These are phyloP conservation scores for Neurospora intermedia DNA, from an alignment of 495 filamentous ascomycete genomes.

Conservation along the genomic window DNA sequence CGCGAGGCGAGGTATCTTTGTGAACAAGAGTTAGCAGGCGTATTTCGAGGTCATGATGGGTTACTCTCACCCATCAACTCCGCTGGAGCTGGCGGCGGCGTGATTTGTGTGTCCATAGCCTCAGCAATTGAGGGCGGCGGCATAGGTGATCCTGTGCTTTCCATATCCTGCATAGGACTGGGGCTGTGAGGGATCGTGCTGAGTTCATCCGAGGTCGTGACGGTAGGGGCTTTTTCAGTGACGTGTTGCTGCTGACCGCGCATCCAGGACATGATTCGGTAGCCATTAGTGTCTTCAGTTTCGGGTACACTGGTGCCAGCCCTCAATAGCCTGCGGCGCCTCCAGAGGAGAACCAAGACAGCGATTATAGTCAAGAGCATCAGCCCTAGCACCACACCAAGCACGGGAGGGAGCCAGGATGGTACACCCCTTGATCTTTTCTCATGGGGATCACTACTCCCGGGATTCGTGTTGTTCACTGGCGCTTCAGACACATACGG, in stretches of 20 bases:
- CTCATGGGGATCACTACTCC: background rate
- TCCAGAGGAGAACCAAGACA: conserved; percentile 44
- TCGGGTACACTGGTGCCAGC: conserved; percentile 28
- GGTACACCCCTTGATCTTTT: conserved; percentile 36
- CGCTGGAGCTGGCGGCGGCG: conserved; percentile 8
- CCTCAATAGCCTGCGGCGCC: conserved; percentile 34
- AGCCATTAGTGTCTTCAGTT: conserved; percentile 32
- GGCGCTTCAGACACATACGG: conserved; percentile 40
- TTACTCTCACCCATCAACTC: conserved; percentile 35
- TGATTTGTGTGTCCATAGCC: conserved; percentile 28
- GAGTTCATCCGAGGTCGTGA: conserved; percentile 34
- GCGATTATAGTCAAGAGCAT: conserved; percentile 44
- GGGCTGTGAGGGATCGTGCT: conserved; percentile 16
- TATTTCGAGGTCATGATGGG: too few species aligned
- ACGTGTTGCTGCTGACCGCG: conserved; percentile 19
- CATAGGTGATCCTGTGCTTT: conserved; percentile 12
- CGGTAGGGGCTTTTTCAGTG: conserved; percentile 34
- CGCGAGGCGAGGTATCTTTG: conserved; percentile 21
- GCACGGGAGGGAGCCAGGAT: conserved; percentile 49
- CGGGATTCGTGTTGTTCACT: conserved; percentile 15
- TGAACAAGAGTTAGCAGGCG: conserved; percentile 2
- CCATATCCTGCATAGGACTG: conserved; percentile 8
- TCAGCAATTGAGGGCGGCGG: conserved; percentile 18
- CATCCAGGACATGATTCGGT: conserved; percentile 36
- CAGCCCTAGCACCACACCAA: conserved; percentile 57